phyloP scores from a whole-genome alignment of 352 stramenopile genomes.

The Phytophthora ramorum region DNA sequence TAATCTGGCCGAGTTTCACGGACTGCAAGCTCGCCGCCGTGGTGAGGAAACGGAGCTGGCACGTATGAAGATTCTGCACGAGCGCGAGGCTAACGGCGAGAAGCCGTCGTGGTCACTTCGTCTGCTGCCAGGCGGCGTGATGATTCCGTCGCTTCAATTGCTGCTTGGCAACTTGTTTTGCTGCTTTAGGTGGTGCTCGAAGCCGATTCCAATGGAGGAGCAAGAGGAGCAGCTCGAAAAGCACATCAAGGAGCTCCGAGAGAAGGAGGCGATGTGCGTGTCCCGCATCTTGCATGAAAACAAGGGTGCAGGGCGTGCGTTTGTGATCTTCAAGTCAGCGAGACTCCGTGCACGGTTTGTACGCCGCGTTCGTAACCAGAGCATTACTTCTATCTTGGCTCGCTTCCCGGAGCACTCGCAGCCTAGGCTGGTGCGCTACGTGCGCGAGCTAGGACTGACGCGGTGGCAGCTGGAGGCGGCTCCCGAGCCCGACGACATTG shows the following conservation, averaged over 20 bases:
- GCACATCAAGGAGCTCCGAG: conserved; percentile 65
- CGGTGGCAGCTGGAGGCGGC: conserved; percentile 79
- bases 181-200: conserved; percentile 51
- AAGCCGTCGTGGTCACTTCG: conserved; percentile 70
- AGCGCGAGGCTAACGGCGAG: conserved; percentile 44
- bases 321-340: conserved; percentile 84
- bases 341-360: conserved; percentile 80
- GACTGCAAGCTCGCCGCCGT: conserved; percentile 57
- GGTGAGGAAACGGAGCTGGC: conserved; percentile 62
- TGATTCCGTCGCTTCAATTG: conserved; percentile 65
- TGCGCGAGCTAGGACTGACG: conserved; percentile 82
- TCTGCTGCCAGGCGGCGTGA: conserved; percentile 73
- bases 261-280: conserved; percentile 60
- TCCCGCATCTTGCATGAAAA: conserved; percentile 70
- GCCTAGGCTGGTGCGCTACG: conserved; percentile 69
- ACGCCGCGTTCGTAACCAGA: conserved; percentile 74
- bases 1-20: conserved; percentile 81
- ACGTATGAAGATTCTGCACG: conserved; percentile 64
- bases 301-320: conserved; percentile 76
- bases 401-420: conserved; percentile 72
- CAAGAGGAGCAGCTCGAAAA: conserved; percentile 41
- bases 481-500: conserved; percentile 84
- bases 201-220: conserved; percentile 52
- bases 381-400: conserved; percentile 77
- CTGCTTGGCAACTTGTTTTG: conserved; percentile 56